Evolutionary conservation across 2,329 filamentous ascomycete species (phyloP).

Genomic region (Aspergillus felis): DNA sequence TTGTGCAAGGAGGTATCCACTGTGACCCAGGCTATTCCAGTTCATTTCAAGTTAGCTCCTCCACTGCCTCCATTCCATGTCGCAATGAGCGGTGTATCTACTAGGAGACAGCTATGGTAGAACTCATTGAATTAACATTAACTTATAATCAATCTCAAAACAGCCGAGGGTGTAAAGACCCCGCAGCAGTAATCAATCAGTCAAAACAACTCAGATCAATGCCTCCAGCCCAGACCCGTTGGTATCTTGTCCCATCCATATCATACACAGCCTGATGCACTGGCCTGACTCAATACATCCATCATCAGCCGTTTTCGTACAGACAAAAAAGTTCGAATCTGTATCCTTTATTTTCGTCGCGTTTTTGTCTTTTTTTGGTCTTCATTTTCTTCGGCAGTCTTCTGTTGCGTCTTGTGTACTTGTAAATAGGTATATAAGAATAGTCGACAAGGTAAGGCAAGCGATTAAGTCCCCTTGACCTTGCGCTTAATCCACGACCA

Average conservation of each 20-base stretch:
- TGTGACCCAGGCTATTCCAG: too few relatives aligned
- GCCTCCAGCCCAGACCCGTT: not conserved
- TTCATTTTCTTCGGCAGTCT: not conserved
- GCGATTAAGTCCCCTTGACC: conserved; percentile 17
- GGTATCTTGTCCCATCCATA: not conserved
- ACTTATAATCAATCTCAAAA: not conserved
- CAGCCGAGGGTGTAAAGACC: conserved; percentile 2
- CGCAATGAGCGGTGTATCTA: too few relatives aligned
- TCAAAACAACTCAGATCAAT: conserved; percentile 1
- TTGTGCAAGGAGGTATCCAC: too few relatives aligned
- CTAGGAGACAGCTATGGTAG: too few relatives aligned
- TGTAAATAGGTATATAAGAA: not conserved
- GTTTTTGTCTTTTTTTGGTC: not conserved
- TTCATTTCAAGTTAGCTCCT: too few relatives aligned
- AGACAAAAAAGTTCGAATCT: not conserved
- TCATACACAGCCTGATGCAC: not conserved
- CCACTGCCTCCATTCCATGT: too few relatives aligned
- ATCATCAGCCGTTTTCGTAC: conserved; percentile 1
- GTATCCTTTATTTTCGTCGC: not conserved
- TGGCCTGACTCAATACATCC: not conserved
- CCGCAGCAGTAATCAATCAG: conserved; percentile 7
- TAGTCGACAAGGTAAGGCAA: not conserved
- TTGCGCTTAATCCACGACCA: conserved; percentile 27
- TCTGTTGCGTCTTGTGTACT: not conserved
- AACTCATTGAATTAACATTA: not conserved